phyloP scores from a whole-genome alignment of 140 eudicot genomes.

The Flaveria floridana region DNA sequence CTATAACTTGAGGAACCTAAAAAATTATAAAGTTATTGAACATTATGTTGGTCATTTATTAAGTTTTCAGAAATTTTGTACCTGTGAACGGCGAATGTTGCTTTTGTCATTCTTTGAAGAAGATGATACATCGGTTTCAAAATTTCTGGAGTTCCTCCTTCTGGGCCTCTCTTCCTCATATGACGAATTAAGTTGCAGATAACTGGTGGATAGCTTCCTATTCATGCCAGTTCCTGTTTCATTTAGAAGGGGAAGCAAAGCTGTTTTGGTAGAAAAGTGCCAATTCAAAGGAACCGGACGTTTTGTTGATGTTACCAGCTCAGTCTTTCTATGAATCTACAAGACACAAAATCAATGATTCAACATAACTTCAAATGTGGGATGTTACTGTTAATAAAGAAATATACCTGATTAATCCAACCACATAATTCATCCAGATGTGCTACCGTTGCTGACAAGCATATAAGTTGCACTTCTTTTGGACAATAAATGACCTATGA shows the following conservation, averaged over 20 bases:
- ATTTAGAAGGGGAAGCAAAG: slow-evolving; percentile 82
- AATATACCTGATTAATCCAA: slow-evolving; percentile 91
- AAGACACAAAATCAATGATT: slow-evolving; percentile 27
- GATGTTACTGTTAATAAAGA: slow-evolving; percentile 13
- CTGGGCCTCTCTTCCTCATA: slow-evolving; percentile 63
- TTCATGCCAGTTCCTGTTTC: slow-evolving; percentile 92
- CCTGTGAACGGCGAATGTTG: slow-evolving; percentile 75
- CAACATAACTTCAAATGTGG: slow-evolving; percentile 4
- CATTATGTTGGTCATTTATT: slow-evolving; percentile 11
- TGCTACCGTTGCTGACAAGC: slow-evolving; percentile 97
- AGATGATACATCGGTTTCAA: slow-evolving; percentile 49
- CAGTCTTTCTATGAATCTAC: slow-evolving; percentile 93
- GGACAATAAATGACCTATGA: slow-evolving; percentile 93
- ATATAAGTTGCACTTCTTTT: slow-evolving; percentile 94
- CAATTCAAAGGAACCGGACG: slow-evolving; percentile 97
- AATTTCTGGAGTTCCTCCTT: slow-evolving; percentile 70
- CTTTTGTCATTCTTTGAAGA: slow-evolving; percentile 70
- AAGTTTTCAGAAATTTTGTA: slow-evolving; percentile 24
- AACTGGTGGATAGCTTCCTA: slow-evolving; percentile 78
- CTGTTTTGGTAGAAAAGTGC: slow-evolving; percentile 88
- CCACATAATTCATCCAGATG: slow-evolving; percentile 98
- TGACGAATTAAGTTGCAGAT: slow-evolving; percentile 58
- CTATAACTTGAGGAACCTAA: slow-evolving; percentile 92
- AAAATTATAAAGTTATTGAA: slow-evolving; percentile 20
- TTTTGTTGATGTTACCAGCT: slow-evolving; percentile 81